Evolutionary conservation across 768 basidiomycete species (phyloP), one percentile per base, ranked within the genome.

Genomic region (Agaricus subrufescens): DNA sequence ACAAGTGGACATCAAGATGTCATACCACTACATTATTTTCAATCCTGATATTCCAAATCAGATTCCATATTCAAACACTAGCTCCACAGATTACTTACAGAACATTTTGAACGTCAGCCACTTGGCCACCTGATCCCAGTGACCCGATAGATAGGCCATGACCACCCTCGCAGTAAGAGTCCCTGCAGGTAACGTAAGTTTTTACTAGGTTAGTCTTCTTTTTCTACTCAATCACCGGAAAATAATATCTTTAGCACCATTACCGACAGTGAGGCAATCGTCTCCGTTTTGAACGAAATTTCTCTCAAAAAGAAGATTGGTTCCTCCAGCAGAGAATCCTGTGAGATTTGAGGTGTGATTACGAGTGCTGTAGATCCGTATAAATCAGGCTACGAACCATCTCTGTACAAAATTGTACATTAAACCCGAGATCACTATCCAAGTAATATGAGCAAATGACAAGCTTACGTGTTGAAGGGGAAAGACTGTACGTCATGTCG

Each of bases 71-170:
- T 34, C 34, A 8, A 34, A 34, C 7, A 6, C 14, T 15, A 42
- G 12, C 40, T 6, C 40, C 39, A 11, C 27, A n/a, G 25, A 50
- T 45, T 40, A 70, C 79, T 55, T 54, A 82, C 81, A 84, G 59
- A 29, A 85, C 67, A 60, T 85, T 74, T 60, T 82, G 72, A n/a
- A 85, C 83, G 58, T 80, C 72, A 0, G 82, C 76, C 27, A 81
- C 77, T 25, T 73, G 63, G 1, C 83, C 75, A 3, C 65, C 66
- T 43, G 69, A 70, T 6, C 77, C 77, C 11, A 78, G 63, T 0
- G 82, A 84, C 4, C 79, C 84, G 39, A 85, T 80, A 1, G 82
- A 83, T 2, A 85, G 69, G 1, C 84, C 83, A 56, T 84, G 84
- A 0, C 83, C 80, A 12, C 80, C 80, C 60, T 80, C 77, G 58